Evolutionary conservation across 2,329 filamentous ascomycete species (phyloP), one percentile per base, ranked within the genome.

Genomic region (Paraphoma chrysanthemicola): DNA sequence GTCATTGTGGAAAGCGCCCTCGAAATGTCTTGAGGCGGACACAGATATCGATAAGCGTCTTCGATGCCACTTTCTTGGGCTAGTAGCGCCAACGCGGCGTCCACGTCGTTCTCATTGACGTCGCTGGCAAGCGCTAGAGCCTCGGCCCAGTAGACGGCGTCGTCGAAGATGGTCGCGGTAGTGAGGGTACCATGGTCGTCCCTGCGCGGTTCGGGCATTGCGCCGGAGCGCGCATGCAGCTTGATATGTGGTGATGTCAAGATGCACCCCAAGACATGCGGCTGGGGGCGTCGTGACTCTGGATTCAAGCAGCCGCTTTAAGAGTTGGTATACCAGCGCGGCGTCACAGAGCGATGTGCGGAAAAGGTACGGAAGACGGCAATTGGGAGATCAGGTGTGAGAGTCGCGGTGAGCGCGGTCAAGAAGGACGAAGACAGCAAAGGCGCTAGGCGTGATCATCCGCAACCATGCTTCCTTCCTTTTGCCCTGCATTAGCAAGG

Each of bases 91-190:
- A 75, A 61, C 23, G 69, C 64, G 36, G 67, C 63, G 44, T 76
- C 72, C 33, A 74, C 28, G 16, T 71, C 62, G 52, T 76, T 72
- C 50, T 77, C 74, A 42, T 54, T 69, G 31, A 74, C 64, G 51
- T 55, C 52, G 1, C 56, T 57, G 1, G 67, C 63, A 11, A 74
- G 63, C 28, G 57, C 49, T 23, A 77, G 63, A 5, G 69, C 74
- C 51, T 77, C 73, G n/a, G 63, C 49, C 8, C 62, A 57, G 51
- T 74, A 77, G 42, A 70, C 51, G 42, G 63, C 61, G 53, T 77
- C 66, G 63, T 76, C 73, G 55, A 77, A 75, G 33, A 77, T 73
- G 61, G 69, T 67, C 33, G 67, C 69, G 6, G 67, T 67, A 48
- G 56, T 63, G 44, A 72, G 64, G 52, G 69, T 65, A 48, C 61